Evolutionary conservation across 192 early-diverging fungal genomes (phyloP).

Genomic region (Funneliformis mosseae): DNA sequence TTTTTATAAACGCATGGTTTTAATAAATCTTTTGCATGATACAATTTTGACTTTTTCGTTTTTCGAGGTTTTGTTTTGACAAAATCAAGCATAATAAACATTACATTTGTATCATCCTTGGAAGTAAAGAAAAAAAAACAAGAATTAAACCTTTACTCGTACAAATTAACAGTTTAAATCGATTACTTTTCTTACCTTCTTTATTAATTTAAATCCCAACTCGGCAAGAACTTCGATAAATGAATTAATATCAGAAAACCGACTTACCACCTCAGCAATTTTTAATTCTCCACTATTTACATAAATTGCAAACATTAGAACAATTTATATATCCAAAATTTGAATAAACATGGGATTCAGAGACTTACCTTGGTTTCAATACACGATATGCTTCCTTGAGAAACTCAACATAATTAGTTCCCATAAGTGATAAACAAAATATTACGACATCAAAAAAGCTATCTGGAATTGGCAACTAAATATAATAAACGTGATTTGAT

Average conservation of each 20-base stretch:
- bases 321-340: constrained; percentile 7
- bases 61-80: constrained; percentile 54
- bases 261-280: constrained; percentile 93
- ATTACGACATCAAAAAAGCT: constrained; percentile 78
- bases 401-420: constrained; percentile 92
- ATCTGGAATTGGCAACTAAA: constrained; percentile 66
- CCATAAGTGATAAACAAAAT: constrained; percentile 96
- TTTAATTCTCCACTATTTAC: constrained; percentile 77
- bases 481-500: constrained; percentile 2
- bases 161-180: neutral
- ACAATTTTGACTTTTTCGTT: constrained; percentile 43
- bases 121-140: neutral
- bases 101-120: constrained; percentile 82
- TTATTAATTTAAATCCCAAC: constrained; percentile 76
- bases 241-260: constrained; percentile 77
- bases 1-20: constrained; percentile 67
- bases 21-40: constrained; percentile 51
- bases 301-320: neutral
- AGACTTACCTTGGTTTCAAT: constrained; percentile 67
- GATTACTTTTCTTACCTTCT: constrained; percentile 53
- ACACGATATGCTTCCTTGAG: constrained; percentile 87
- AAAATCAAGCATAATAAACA: constrained; percentile 94
- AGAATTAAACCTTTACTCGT: neutral
- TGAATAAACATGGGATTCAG: neutral
- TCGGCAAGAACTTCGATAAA: constrained; percentile 73